phyloP scores from a whole-genome alignment of 75 land plant species.

The Picea glauca region DNA sequence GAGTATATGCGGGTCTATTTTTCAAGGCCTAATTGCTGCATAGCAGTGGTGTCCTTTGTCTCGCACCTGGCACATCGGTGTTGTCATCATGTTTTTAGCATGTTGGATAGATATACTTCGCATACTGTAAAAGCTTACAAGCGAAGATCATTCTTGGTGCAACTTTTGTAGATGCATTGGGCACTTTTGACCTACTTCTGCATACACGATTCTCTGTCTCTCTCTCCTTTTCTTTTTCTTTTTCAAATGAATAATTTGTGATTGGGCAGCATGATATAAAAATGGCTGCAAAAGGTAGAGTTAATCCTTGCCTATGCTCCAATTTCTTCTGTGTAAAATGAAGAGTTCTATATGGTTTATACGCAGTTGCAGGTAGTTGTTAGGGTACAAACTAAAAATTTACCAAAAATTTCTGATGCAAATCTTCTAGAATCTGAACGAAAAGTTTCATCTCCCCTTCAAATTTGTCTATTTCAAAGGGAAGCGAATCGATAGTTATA shows the following conservation, averaged over 20 bases:
- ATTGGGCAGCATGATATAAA: background rate
- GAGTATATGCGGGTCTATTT: constrained; percentile 3
- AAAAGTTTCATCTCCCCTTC: too few species aligned
- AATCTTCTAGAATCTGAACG: too few species aligned
- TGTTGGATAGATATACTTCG: background rate
- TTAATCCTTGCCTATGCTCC: background rate
- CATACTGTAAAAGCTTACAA: background rate
- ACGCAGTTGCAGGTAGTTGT: too few species aligned
- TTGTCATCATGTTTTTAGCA: background rate
- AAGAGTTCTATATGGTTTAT: too few species aligned
- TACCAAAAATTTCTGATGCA: too few species aligned
- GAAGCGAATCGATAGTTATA: too few species aligned
- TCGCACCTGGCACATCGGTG: background rate
- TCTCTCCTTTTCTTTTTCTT: background rate
- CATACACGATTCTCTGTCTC: background rate
- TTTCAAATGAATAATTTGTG: background rate
- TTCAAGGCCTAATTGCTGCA: background rate
- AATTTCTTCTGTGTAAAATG: too few species aligned
- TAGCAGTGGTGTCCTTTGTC: background rate
- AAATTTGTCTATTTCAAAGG: too few species aligned
- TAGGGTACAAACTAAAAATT: too few species aligned
- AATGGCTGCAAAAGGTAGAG: background rate
- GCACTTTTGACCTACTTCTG: background rate
- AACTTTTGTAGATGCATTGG: background rate
- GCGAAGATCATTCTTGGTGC: background rate